Evolutionary conservation across 768 basidiomycete species (phyloP), one percentile per base, ranked within the genome.

Genomic region (Rhizopogon vinicolor): DNA sequence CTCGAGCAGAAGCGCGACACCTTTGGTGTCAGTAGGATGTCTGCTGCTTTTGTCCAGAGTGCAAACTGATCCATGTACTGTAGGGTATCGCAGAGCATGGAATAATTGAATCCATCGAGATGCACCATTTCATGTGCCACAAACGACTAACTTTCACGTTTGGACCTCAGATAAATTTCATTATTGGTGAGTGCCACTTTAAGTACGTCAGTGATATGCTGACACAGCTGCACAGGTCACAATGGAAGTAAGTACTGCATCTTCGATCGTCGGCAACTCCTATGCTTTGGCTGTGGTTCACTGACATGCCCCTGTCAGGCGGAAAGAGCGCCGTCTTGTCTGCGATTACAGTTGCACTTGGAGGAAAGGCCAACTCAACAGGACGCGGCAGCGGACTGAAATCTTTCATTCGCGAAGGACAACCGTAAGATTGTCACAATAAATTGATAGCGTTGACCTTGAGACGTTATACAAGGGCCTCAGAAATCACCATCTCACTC

Each of bases 101-200:
- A 5, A 86, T 98, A 60, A 90, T 98, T 57, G 88, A 92, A 62
- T 78, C 79, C 35, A 81, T 97, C 42, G 88, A 93, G 65, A 84
- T 93, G 82, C 79, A 85, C 64, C 87, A 98, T 65, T 98, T 98
- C 73, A 96, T 98, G 94, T 97, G 94, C 70, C 95, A 98, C 73
- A 80, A 85, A 67, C 86, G 79, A 70, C 77, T 94, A 44, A 85
- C 79, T 1, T 91, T 97, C 71, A 79, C 81, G 2, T 93, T 98
- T 59, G 93, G 93, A 0, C 87, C 90, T 8, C 92, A 95, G 69
- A 91, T 99, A 65, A 99, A 98, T 72, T 98, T 98, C 65, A 91
- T 99, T 62, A 96, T 96, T 40, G 93, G 93, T 86, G 62, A 41
- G 81, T 63, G 2, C 46, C 54, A 19, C 25, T 45, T 29, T 10